Conservation (phyloP, 2,329 filamentous ascomycete species). For the Botryosphaeria dothidea region DNA sequence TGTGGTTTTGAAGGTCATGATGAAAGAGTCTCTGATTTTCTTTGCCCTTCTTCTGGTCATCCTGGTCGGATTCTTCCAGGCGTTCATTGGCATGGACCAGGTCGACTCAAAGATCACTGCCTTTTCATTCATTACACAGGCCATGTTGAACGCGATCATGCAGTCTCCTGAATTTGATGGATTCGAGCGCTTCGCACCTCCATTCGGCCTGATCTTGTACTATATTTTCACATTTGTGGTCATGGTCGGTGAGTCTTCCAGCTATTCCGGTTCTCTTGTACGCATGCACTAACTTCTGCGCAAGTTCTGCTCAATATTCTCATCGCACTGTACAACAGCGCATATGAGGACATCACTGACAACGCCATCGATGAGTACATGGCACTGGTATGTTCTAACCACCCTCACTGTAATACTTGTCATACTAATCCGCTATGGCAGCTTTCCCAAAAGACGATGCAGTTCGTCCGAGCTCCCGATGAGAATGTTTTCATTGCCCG, state of each 20-base stretch:
- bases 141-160: constrained; percentile 89
- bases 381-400: constrained; percentile 55
- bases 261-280: neutral
- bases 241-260: constrained; percentile 61
- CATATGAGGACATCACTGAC: constrained; percentile 91
- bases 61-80: constrained; percentile 84
- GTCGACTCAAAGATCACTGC: constrained; percentile 67
- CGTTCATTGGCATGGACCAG: constrained; percentile 88
- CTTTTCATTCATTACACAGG: constrained; percentile 71
- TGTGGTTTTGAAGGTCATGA: constrained; percentile 80
- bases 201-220: constrained; percentile 93
- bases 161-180: constrained; percentile 85
- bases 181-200: constrained; percentile 87
- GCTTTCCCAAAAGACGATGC: constrained; percentile 77
- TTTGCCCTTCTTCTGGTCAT: constrained; percentile 87
- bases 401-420: neutral
- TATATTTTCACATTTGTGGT: constrained; percentile 98
- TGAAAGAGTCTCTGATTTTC: constrained; percentile 80
- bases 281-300: neutral
- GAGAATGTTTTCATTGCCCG: constrained; percentile 96
- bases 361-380: constrained; percentile 95
- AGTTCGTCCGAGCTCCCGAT: constrained; percentile 93
- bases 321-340: constrained; percentile 94
- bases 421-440: neutral
- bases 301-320: constrained; percentile 85